Evolutionary conservation across 805 yeast genomes (phyloP), one percentile per base, ranked within the genome.

Genomic region (Candida coquimbonensis): DNA sequence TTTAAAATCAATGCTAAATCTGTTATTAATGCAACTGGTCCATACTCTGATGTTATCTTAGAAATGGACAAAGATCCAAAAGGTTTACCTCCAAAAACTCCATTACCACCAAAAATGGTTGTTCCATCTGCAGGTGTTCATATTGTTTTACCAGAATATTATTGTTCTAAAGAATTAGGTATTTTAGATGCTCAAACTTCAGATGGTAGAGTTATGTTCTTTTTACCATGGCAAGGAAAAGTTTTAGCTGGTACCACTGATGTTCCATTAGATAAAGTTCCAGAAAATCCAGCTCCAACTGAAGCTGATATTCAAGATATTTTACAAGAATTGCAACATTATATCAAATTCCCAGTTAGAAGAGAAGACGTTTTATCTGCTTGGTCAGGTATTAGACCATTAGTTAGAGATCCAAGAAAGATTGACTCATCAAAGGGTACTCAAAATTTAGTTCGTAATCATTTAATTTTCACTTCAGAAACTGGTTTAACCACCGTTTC

Each of bases 191-290:
- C 96, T 40, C 77, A 87, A 39, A 90, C 98, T 40, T 73, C 91
- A 32, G 98, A 90, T 63, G 97, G 97, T 47, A 81, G 98, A 67
- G 97, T 90, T 44, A 86, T 91, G 85, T 90, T 90, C 70, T 90
- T 91, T 73, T 73, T 90, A 65, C 98, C 98, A 56, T 90, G 97
- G 97, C 96, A 89, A 72, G 96, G 96, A 7, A 86, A 89, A 65
- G 95, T 90, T 32, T 74, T 90, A 53, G 96, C 96, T 48, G 98
- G 98, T 63, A 90, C 98, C 50, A 90, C 98, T 46, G 98, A 90
- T 69, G 83, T 87, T 43, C 95, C 96, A 38, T 67, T 83, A 68
- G 77, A 76, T 51, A 70, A 72, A 52, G 79, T 83, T 45, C 87
- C 87, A 38, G 80, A 73, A 54, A 79, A 75, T 49, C 97, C 97